These are phyloP conservation scores for Coniella vitis DNA, from an alignment of 2,329 filamentous ascomycete genomes.

Conservation along the genomic window DNA sequence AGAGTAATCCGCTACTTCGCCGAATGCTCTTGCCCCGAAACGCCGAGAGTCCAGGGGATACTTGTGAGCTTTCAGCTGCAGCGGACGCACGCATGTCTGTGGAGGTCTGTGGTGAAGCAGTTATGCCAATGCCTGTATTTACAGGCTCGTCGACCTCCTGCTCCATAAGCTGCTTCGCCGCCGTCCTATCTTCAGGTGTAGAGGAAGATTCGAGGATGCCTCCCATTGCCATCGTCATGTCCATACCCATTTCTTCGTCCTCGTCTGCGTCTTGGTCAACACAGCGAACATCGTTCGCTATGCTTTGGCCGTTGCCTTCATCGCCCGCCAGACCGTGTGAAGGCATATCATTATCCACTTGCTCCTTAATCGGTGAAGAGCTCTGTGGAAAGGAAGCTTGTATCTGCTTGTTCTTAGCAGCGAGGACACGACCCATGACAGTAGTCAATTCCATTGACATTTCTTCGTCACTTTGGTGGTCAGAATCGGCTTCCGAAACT, in stretches of 20 bases:
- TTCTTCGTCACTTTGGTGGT: constrained; percentile 51
- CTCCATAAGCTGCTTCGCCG: constrained; percentile 53
- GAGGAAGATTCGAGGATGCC: constrained; percentile 46
- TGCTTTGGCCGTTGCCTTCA: constrained; percentile 48
- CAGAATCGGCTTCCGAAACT: constrained; percentile 27
- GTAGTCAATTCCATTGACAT: constrained; percentile 76
- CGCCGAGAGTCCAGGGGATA: constrained; percentile 49
- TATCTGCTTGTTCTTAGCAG: constrained; percentile 15
- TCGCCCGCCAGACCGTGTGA: constrained; percentile 55
- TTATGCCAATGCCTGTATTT: constrained; percentile 33
- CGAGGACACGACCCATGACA: constrained; percentile 51
- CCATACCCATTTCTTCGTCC: constrained; percentile 53
- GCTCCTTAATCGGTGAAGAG: constrained; percentile 18
- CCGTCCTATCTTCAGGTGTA: constrained; percentile 32
- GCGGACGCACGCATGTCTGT: constrained; percentile 12
- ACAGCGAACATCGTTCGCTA: constrained; percentile 29
- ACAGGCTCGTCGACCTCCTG: constrained; percentile 47
- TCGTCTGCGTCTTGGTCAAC: constrained; percentile 29
- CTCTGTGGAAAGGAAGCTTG: constrained; percentile 13
- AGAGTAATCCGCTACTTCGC: constrained; percentile 38
- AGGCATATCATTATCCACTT: constrained; percentile 25
- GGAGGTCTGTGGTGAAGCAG: constrained; percentile 30
- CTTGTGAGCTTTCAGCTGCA: constrained; percentile 26
- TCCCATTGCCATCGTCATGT: constrained; percentile 59
- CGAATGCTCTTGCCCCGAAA: constrained; percentile 43